phyloP scores from a whole-genome alignment of 2,329 filamentous ascomycete species.

The Endoconidiophora laricicola region DNA sequence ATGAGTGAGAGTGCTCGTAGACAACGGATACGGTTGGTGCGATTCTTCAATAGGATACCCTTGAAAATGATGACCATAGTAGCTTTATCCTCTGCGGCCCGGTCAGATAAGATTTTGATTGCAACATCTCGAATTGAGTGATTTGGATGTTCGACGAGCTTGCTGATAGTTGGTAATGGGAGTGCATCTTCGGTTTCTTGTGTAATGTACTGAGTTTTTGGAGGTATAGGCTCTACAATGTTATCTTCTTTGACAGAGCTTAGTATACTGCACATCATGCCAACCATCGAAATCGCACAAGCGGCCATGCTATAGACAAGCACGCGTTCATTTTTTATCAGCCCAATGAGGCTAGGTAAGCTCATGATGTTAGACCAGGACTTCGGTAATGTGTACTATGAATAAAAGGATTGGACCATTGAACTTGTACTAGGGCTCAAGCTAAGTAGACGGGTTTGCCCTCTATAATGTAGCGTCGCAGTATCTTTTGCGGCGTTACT shows the following conservation, averaged over 20 bases:
- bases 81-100: slow-evolving; percentile 40
- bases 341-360: slow-evolving; percentile 4
- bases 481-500: neutral
- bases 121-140: slow-evolving; percentile 56
- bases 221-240: slow-evolving; percentile 45
- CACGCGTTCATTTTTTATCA: slow-evolving; percentile 33
- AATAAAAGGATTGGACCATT: neutral
- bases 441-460: neutral
- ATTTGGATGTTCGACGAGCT: slow-evolving; percentile 53
- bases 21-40: slow-evolving; percentile 40
- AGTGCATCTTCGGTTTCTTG: slow-evolving; percentile 61
- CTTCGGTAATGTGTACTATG: neutral
- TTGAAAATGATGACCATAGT: slow-evolving; percentile 35
- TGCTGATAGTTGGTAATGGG: slow-evolving; percentile 47
- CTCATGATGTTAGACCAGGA: slow-evolving; percentile 4
- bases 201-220: slow-evolving; percentile 56
- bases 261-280: slow-evolving; percentile 41
- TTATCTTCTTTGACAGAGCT: slow-evolving; percentile 44
- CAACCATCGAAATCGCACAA: slow-evolving; percentile 40
- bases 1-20: slow-evolving; percentile 40
- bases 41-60: slow-evolving; percentile 41
- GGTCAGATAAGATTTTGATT: slow-evolving; percentile 38
- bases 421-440: neutral
- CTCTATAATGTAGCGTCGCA: neutral
- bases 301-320: slow-evolving; percentile 38